Evolutionary conservation across 768 basidiomycete genomes (phyloP), one percentile per base, ranked within the genome.

Genomic region (Gloeostereum incarnatum): DNA sequence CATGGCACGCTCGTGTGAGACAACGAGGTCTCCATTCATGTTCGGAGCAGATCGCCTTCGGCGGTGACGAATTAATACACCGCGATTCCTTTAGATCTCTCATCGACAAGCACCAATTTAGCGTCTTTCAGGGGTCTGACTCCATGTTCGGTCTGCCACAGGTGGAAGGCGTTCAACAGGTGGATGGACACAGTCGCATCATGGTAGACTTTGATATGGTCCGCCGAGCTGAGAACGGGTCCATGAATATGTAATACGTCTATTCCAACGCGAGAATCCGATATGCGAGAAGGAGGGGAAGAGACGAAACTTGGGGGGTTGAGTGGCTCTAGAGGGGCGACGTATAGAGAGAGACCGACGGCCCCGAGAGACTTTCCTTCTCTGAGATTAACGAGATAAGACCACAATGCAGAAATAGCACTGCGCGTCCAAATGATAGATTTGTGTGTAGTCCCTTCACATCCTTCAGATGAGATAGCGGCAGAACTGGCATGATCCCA

Each of bases 131-230:
- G 51, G 16, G 71, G 40, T 41, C 71, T 62, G 42, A 68, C 20
- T 13, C 18, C 18, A 13, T 30, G 29, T 17, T 30, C 29, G 33
- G 21, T 71, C 17, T 49, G 49, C 67, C 77, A 79, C 10, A 65
- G 60, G 49, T 77, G 68, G 31, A 80, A 53, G 22, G 73, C 45
- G 40, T 59, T 66, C 31, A 78, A 63, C 10, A 80, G 51, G 43
- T 58, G 54, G 53, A 76, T 63, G 5, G 72, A 62, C 45, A 63
- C 58, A 25, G 51, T 44, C 21, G 66, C 62, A 44, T 78, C 74
- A 47, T 78, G 75, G 51, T 76, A 77, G 23, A 80, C 53, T 51
- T 75, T 77, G 58, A 80, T 68, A 46, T 71, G 60, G 47, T 79
- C 75, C 31, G 60, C 49, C 6, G 41, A 40, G 49, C 36, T 19